Conservation (phyloP, 768 basidiomycete species). For the Kwoniella mangroviensis region DNA sequence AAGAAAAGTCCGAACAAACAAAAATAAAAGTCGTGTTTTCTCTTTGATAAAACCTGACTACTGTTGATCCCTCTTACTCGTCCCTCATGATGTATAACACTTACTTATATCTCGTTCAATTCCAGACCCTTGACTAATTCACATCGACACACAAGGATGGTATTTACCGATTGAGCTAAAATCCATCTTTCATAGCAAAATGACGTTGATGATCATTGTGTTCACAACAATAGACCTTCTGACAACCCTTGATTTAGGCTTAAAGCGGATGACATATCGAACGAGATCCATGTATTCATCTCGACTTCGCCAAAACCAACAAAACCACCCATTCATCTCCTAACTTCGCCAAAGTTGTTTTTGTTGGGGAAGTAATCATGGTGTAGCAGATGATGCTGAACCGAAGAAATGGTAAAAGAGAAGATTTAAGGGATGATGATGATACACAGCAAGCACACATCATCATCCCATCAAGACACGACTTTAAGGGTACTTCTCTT, state of each 20-base stretch:
- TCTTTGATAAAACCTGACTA: background rate
- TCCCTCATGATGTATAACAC: background rate
- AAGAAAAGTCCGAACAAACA: conserved; percentile 1
- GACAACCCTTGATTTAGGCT: conserved; percentile 6
- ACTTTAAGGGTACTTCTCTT: conserved; percentile 2
- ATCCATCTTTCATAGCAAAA: background rate
- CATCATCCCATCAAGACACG: conserved; percentile 13
- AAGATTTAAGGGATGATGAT: background rate
- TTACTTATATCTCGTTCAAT: background rate
- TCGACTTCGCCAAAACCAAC: conserved; percentile 8
- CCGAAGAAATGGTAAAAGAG: background rate
- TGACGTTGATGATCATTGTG: conserved; percentile 3
- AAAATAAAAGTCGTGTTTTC: background rate
- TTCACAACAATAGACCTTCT: background rate
- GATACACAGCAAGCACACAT: background rate
- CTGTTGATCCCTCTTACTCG: conserved; percentile 4
- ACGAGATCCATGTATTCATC: background rate
- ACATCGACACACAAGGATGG: conserved; percentile 7
- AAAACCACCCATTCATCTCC: too few relatives aligned
- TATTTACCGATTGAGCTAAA: background rate
- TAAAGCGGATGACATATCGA: background rate
- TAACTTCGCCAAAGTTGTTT: conserved; percentile 2
- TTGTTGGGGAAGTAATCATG: background rate
- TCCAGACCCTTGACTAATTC: conserved; percentile 8
- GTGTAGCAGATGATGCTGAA: background rate